Conservation (phyloP, 441 rosid species). For the Corymbia citriodora region DNA sequence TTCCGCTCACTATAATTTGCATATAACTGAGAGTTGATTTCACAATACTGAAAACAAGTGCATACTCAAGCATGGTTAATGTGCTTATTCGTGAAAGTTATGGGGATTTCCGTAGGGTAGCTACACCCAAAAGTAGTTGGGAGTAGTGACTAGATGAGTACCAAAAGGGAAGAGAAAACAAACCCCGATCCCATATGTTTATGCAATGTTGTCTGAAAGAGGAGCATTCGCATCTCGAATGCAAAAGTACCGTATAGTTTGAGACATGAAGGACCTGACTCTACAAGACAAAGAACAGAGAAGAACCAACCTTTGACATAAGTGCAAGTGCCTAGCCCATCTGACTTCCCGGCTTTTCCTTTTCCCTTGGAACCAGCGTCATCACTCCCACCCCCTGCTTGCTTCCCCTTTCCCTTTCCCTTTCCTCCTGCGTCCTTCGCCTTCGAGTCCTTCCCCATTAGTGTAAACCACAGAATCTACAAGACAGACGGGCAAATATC, state of each 20-base stretch:
- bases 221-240: background rate
- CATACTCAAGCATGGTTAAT: background rate
- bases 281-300: background rate
- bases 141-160: background rate
- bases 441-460: conserved; percentile 80
- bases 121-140: background rate
- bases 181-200: background rate
- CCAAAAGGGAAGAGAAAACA: background rate
- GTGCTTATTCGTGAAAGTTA: background rate
- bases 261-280: background rate
- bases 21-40: background rate
- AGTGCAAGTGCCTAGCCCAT: conserved; percentile 97
- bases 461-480: background rate
- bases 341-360: conserved; percentile 90
- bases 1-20: background rate
- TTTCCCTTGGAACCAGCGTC: conserved; percentile 77
- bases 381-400: conserved; percentile 68
- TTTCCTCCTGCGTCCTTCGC: conserved; percentile 60
- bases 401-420: conserved; percentile 94
- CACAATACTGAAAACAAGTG: background rate
- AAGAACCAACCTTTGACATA: conserved; percentile 74
- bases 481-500: background rate
- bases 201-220: background rate
- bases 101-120: background rate
- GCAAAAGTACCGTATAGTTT: background rate